These are phyloP conservation scores for Gyromitra esculenta DNA, from an alignment of 2,329 filamentous ascomycete species.

Conservation along the genomic window DNA sequence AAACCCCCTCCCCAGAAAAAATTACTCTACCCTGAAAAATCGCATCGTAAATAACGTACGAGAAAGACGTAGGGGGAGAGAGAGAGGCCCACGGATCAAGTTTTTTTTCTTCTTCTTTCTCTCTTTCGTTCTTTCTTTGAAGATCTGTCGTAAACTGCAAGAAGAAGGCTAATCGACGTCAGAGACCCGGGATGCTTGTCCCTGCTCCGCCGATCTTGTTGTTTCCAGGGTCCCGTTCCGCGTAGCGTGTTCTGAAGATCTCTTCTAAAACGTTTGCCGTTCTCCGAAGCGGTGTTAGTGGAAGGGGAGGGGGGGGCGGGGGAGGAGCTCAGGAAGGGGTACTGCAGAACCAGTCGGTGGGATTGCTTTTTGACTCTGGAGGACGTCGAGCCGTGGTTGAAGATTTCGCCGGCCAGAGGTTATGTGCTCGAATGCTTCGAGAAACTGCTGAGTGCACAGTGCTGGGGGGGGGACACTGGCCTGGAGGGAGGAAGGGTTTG, in stretches of 20 bases:
- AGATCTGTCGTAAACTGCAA: slow-evolving; percentile 14
- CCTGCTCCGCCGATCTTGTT: slow-evolving; percentile 36
- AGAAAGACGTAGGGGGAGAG: slow-evolving; percentile 12
- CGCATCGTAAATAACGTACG: slow-evolving; percentile 22
- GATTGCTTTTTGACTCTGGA: slow-evolving; percentile 37
- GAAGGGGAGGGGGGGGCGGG: slow-evolving; percentile 28
- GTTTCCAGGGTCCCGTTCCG: slow-evolving; percentile 31
- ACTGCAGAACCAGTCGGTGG: not conserved
- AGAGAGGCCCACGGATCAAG: not conserved
- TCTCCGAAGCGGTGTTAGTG: slow-evolving; percentile 22
- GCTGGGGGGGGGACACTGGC: no score
- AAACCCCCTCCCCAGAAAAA: not conserved
- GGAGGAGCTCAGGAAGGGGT: slow-evolving; percentile 33
- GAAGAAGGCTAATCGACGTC: slow-evolving; percentile 32
- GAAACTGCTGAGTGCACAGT: slow-evolving; percentile 1
- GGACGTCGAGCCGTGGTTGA: slow-evolving; percentile 27
- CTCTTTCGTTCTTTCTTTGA: not conserved
- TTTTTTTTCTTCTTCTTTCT: not conserved
- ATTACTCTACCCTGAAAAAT: no score
- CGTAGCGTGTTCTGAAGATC: slow-evolving; percentile 38
- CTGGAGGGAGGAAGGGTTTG: not conserved
- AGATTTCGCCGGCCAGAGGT: not conserved
- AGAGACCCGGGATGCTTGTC: slow-evolving; percentile 18
- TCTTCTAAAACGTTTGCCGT: slow-evolving; percentile 29
- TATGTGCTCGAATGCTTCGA: slow-evolving; percentile 42